These are phyloP conservation scores for Penicillium pancosmium DNA, from an alignment of 495 filamentous ascomycete species.

Conservation along the genomic window DNA sequence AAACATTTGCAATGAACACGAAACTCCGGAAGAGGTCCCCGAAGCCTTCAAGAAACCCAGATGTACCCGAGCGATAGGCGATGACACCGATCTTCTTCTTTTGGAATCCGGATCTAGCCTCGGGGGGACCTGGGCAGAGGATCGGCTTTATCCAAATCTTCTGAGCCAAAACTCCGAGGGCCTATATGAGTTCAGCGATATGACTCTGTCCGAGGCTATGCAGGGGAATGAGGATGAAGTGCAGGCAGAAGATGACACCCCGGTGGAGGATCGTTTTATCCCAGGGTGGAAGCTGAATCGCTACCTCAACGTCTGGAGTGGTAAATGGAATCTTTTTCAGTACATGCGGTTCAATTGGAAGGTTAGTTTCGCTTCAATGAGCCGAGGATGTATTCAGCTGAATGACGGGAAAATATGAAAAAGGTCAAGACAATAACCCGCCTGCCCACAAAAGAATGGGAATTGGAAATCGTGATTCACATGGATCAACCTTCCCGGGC, in stretches of 20 bases:
- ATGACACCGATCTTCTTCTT: constrained; percentile 37
- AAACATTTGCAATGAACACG: background rate
- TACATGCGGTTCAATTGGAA: constrained; percentile 55
- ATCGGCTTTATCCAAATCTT: constrained; percentile 58
- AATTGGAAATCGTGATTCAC: constrained; percentile 18
- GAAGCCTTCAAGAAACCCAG: constrained; percentile 11
- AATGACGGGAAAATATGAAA: background rate
- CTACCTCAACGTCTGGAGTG: constrained; percentile 62
- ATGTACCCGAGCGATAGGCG: constrained; percentile 17
- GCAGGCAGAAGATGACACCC: constrained; percentile 8
- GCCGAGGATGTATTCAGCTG: too few relatives aligned
- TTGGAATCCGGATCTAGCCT: constrained; percentile 53
- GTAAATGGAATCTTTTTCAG: constrained; percentile 55
- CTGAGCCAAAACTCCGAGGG: constrained; percentile 40
- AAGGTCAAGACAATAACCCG: constrained; percentile 31
- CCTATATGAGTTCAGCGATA: constrained; percentile 54
- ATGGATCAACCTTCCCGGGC: background rate
- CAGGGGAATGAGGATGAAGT: background rate
- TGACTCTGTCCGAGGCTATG: constrained; percentile 53
- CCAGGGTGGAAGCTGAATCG: constrained; percentile 61
- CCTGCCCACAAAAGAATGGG: constrained; percentile 31
- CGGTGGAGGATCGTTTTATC: constrained; percentile 51
- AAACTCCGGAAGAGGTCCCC: constrained; percentile 8
- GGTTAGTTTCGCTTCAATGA: constrained; percentile 18
- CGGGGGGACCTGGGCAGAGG: constrained; percentile 66